phyloP scores from a whole-genome alignment of 2,329 filamentous ascomycete species.

The Diaporthe citriasiana region DNA sequence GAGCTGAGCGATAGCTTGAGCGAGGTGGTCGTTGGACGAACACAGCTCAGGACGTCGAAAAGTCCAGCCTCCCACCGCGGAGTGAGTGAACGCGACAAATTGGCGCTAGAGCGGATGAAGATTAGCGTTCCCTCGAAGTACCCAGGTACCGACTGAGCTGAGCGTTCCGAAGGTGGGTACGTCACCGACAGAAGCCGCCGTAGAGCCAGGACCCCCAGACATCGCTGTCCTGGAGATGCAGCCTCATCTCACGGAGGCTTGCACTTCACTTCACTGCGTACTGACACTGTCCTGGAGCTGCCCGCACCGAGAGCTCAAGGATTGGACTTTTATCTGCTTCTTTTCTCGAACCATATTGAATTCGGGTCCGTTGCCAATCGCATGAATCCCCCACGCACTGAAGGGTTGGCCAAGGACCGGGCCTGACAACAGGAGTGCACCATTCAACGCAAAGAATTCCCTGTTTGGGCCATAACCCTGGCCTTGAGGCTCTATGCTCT shows the following conservation, averaged over 20 bases:
- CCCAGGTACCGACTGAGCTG: not conserved
- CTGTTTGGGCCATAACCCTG: conserved; percentile 9
- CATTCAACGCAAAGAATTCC: conserved; percentile 23
- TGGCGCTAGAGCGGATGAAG: conserved; percentile 13
- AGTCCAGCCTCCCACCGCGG: conserved; percentile 19
- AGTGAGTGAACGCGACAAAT: conserved; percentile 24
- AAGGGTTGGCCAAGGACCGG: not conserved
- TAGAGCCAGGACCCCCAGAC: not conserved
- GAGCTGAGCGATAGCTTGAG: conserved; percentile 23
- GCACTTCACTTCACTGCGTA: not conserved
- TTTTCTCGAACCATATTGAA: not conserved
- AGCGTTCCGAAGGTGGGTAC: not conserved
- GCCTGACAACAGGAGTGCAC: not conserved
- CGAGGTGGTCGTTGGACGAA: not conserved
- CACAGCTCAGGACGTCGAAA: conserved; percentile 32
- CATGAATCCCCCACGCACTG: not conserved
- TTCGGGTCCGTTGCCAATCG: not conserved
- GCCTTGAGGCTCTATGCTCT: conserved; percentile 6
- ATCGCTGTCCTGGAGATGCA: not conserved
- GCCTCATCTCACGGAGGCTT: not conserved
- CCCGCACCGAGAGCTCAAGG: not conserved
- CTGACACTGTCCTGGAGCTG: not conserved
- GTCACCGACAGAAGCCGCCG: conserved; percentile 20
- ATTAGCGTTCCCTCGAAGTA: conserved; percentile 33
- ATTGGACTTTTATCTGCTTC: not conserved